A percentile compares a stretch with the other conserved stretches of the same genome.
phyloP scores from a whole-genome alignment of 495 filamentous ascomycete genomes.

The Ramalina peruviana region DNA sequence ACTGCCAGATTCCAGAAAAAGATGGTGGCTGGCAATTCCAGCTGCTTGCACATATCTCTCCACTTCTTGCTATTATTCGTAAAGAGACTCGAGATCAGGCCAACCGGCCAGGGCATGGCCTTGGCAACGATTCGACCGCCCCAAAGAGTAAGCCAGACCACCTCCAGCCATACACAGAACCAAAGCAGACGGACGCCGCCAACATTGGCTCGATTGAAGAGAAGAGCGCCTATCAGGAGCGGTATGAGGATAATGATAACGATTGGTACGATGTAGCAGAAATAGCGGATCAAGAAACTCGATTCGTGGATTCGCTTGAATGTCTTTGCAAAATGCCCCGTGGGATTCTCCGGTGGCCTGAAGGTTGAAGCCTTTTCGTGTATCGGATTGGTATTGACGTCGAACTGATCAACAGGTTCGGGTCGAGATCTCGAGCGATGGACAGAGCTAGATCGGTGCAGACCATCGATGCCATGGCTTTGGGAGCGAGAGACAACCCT shows the following conservation, averaged over 20 bases:
- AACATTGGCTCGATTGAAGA: constrained; percentile 48
- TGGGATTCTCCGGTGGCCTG: constrained; percentile 52
- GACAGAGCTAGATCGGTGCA: constrained; percentile 28
- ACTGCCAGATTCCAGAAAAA: constrained; percentile 91
- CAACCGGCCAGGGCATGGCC: constrained; percentile 52
- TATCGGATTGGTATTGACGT: constrained; percentile 56
- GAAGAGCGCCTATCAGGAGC: constrained; percentile 58
- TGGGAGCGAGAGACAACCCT: constrained; percentile 48
- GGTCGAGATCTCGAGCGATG: constrained; percentile 31
- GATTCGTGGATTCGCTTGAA: constrained; percentile 59
- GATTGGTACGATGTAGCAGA: constrained; percentile 73
- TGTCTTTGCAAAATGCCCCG: constrained; percentile 44
- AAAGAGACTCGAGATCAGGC: constrained; percentile 55
- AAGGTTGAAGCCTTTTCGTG: constrained; percentile 58
- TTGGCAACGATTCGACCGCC: constrained; percentile 65
- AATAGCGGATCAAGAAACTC: constrained; percentile 67
- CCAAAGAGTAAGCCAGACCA: constrained; percentile 89
- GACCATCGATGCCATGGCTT: constrained; percentile 23
- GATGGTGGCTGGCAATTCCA: constrained; percentile 74
- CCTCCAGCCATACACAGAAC: constrained; percentile 92
- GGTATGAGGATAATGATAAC: constrained; percentile 66
- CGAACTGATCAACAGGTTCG: constrained; percentile 71
- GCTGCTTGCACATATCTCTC: constrained; percentile 73
- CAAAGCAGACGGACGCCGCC: constrained; percentile 71
- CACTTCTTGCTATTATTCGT: constrained; percentile 90